A percentile compares a stretch with the other conserved stretches of the same genome.
Conservation (phyloP, 352 stramenopile genomes). For the Phytophthora multivora region DNA sequence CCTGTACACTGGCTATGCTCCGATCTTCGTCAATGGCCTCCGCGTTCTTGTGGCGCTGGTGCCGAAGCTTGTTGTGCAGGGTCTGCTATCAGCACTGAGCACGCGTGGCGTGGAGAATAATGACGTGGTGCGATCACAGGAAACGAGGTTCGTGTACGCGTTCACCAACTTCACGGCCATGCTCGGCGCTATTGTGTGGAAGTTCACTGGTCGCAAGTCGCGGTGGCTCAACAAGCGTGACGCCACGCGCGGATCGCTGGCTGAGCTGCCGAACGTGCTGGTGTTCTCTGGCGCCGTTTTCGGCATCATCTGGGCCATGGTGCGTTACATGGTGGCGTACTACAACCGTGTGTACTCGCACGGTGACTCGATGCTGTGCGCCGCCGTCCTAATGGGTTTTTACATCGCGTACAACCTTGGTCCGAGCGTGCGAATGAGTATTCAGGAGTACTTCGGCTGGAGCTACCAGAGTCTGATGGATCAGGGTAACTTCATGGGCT, state of each 20-base stretch:
- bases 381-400: slow-evolving; percentile 71
- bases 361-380: slow-evolving; percentile 74
- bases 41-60: slow-evolving; percentile 70
- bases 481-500: slow-evolving; percentile 88
- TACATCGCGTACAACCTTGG: slow-evolving; percentile 81
- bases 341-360: slow-evolving; percentile 78
- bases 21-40: slow-evolving; percentile 79
- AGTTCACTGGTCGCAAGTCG: slow-evolving; percentile 76
- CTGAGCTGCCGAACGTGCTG: slow-evolving; percentile 83
- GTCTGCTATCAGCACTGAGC: slow-evolving; percentile 71
- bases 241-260: slow-evolving; percentile 63
- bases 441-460: slow-evolving; percentile 90
- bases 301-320: slow-evolving; percentile 77
- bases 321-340: slow-evolving; percentile 82
- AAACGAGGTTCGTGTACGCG: slow-evolving; percentile 82
- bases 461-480: slow-evolving; percentile 89
- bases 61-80: slow-evolving; percentile 79
- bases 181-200: slow-evolving; percentile 81
- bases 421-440: slow-evolving; percentile 83
- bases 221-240: slow-evolving; percentile 74
- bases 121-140: slow-evolving; percentile 80
- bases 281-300: slow-evolving; percentile 79
- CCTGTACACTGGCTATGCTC: slow-evolving; percentile 83
- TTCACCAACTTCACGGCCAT: slow-evolving; percentile 84
- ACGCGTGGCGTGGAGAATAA: slow-evolving; percentile 83